Base-by-base conservation (phyloP, 2,329 filamentous ascomycete species). In the Hyphodiscus sp. region DNA sequence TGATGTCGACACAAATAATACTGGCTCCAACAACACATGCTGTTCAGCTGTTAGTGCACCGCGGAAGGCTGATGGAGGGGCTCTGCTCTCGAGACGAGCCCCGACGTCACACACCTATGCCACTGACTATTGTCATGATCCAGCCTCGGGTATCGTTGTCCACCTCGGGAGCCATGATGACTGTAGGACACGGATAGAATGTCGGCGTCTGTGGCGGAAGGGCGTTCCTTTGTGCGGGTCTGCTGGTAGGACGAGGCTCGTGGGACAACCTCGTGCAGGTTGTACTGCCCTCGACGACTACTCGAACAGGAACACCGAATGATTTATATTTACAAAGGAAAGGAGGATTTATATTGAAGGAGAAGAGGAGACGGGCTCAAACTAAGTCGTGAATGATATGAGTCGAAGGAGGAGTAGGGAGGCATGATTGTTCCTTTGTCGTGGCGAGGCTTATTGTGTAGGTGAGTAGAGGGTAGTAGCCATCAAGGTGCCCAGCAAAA, bases 81-180 rank as follows among this genome's bases (percentile, higher is more conserved):
- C 43, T 29, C 18, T 26, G 23, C 23, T 10, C 18, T 41, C 19
- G 20, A 38, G 4, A 11, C 41, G 29, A 38, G 13, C 18, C 41
- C 26, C 23, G 30, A 33, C 51, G 57, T 61, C 54, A 75, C 79
- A 54, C 64, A 85, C 82, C 82, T 58, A 83, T 72, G 51, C 91
- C 83, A 67, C 91, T 95, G 70, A 91, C 89, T 60, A 91, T 77
- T 65, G 79, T 85, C 87, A 97, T 89, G 63, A 97, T 86, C 92
- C 92, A 97, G 65, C 94, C 92, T 59, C 91, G 83, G 58, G 86
- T 86, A 74, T 97, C 92, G 74, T 92, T 94, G 68, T 83, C 79
- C 60, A 87, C 53, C 1, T 52, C 18, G 41, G 46, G 44, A 47
- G 60, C 59, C 61, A 62, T 62, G 41, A 58, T 50, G 11, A 50